Conservation (phyloP, 1,284 basidiomycete species). For the Rhodotorula sp. region DNA sequence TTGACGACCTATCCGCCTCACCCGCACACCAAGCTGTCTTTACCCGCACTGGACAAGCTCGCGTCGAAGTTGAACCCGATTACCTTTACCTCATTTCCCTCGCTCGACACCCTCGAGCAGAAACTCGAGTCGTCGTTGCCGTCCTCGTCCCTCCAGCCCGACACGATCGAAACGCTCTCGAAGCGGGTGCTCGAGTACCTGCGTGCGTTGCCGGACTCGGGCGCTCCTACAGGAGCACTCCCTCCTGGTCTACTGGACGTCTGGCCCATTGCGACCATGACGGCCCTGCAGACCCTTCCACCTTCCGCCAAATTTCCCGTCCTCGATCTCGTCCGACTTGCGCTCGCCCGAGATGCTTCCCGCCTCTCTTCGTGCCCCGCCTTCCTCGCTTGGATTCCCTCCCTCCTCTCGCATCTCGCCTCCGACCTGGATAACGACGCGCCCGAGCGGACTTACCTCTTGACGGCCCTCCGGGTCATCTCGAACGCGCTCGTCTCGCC, state of each 20-base stretch:
- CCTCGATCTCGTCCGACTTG: conserved; percentile 44
- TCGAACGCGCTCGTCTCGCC: conserved; percentile 36
- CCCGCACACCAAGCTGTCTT: conserved; percentile 36
- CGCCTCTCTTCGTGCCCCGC: conserved; percentile 15
- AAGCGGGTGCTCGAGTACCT: conserved; percentile 27
- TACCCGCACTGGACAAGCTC: conserved; percentile 34
- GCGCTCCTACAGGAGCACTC: conserved; percentile 2
- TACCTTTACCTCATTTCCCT: conserved; percentile 35
- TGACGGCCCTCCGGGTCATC: conserved; percentile 41
- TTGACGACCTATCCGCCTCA: conserved; percentile 45
- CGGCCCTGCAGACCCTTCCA: conserved; percentile 13
- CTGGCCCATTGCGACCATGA: conserved; percentile 23
- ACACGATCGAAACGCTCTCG: neutral
- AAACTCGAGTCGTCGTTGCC: neutral
- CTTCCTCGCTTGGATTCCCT: conserved; percentile 19
- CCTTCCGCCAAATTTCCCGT: conserved; percentile 39
- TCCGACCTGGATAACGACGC: conserved; percentile 4
- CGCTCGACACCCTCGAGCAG: neutral
- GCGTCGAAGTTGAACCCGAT: conserved; percentile 33
- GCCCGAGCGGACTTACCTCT: conserved; percentile 21
- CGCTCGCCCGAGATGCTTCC: conserved; percentile 31
- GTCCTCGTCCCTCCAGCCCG: neutral
- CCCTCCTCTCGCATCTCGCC: conserved; percentile 11
- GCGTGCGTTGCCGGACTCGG: conserved; percentile 20
- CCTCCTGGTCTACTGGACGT: conserved; percentile 2